Conservation (phyloP, 2,329 filamentous ascomycete genomes). For the Scedosporium minutisporum region DNA sequence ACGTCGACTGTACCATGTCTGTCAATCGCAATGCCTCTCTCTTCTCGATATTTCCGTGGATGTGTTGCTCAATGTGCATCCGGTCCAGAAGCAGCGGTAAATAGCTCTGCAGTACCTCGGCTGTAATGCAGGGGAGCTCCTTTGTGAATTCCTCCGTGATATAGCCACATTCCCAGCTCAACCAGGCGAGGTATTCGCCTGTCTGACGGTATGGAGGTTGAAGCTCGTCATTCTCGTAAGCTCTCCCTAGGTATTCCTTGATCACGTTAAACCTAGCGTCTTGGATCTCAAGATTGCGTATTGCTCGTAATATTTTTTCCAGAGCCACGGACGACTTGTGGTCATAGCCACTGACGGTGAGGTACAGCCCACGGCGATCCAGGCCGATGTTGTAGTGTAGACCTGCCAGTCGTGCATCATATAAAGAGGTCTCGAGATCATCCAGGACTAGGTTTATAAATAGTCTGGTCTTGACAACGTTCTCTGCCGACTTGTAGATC, state of each 20-base stretch:
- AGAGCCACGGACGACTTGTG: constrained; percentile 88
- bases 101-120: constrained; percentile 66
- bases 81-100: constrained; percentile 73
- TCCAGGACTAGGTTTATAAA: constrained; percentile 83
- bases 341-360: constrained; percentile 84
- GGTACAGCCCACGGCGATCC: constrained; percentile 62
- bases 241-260: constrained; percentile 71
- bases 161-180: constrained; percentile 68
- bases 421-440: constrained; percentile 83
- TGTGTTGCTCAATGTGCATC: constrained; percentile 76
- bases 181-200: constrained; percentile 69
- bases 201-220: constrained; percentile 86
- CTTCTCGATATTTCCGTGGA: constrained; percentile 88
- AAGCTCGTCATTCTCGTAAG: constrained; percentile 77
- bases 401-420: constrained; percentile 88
- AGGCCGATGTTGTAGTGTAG: constrained; percentile 69
- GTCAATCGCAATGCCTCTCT: constrained; percentile 83
- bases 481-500: constrained; percentile 66
- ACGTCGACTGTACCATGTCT: constrained; percentile 66
- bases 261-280: constrained; percentile 86
- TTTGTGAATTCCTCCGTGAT: constrained; percentile 70
- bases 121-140: constrained; percentile 66
- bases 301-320: constrained; percentile 75
- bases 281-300: constrained; percentile 74
- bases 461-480: constrained; percentile 65